A percentile compares a stretch with the other conserved stretches of the same genome.
phyloP scores from a whole-genome alignment of 129 eudicot species.

The Silybum marianum region DNA sequence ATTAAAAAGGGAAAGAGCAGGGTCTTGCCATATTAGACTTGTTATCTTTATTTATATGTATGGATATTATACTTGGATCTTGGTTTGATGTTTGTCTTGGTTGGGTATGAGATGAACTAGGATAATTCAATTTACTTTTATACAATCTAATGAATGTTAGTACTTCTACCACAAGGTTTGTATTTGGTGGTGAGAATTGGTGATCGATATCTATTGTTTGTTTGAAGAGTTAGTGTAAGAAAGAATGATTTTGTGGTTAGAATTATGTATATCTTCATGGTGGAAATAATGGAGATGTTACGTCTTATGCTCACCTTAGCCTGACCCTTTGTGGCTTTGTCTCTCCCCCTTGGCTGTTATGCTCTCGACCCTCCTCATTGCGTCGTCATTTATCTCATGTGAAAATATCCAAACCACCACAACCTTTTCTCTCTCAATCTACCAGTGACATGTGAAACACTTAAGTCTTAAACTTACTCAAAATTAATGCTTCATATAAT shows the following conservation, averaged over 20 bases:
- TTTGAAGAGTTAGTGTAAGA: not conserved
- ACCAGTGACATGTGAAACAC: not conserved
- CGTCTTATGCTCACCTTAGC: too few relatives aligned
- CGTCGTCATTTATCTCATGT: not conserved
- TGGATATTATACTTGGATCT: too few relatives aligned
- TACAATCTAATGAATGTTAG: not conserved
- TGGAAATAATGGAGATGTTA: not conserved
- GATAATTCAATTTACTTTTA: too few relatives aligned
- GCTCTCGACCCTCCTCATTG: not conserved
- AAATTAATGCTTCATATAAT: not conserved
- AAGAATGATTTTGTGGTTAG: not conserved
- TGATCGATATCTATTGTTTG: not conserved
- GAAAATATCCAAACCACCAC: too few relatives aligned
- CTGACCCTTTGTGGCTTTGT: too few relatives aligned
- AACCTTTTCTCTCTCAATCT: too few relatives aligned
- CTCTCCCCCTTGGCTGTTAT: too few relatives aligned
- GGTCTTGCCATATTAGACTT: too few relatives aligned
- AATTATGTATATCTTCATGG: not conserved
- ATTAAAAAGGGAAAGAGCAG: too few relatives aligned
- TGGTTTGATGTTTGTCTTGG: too few relatives aligned
- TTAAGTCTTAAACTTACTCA: not conserved
- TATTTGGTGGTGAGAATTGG: not conserved
- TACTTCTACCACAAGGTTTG: not conserved
- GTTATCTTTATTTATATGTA: too few relatives aligned
- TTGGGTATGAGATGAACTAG: too few relatives aligned